These are phyloP conservation scores for Dalechampia spathulata DNA, from an alignment of 441 rosid genomes.

Conservation along the genomic window DNA sequence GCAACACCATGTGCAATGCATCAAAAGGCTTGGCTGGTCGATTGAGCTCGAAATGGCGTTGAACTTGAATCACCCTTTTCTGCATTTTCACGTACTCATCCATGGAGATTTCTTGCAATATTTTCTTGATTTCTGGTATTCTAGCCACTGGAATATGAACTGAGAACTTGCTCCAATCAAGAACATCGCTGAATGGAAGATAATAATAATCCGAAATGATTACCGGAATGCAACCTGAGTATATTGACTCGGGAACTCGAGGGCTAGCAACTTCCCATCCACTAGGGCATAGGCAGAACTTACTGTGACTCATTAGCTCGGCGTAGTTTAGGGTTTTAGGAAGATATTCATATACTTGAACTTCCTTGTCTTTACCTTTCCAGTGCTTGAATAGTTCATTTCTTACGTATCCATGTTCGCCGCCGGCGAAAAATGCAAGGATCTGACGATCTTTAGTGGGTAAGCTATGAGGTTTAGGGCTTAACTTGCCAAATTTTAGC, in stretches of 20 bases:
- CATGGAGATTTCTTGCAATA: conserved; percentile 20
- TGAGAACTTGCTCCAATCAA: conserved; percentile 38
- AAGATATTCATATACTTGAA: conserved; percentile 51
- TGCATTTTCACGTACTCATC: conserved; percentile 28
- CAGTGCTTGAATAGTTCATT: conserved; percentile 44
- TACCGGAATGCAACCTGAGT: conserved; percentile 38
- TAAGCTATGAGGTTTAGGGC: conserved; percentile 26
- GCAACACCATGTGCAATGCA: conserved; percentile 39
- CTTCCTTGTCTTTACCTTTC: conserved; percentile 43
- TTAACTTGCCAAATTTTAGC: conserved; percentile 32
- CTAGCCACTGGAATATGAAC: conserved; percentile 30
- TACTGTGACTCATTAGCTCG: conserved; percentile 18
- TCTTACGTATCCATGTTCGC: conserved; percentile 55
- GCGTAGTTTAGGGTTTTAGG: conserved; percentile 41
- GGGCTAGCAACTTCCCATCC: conserved; percentile 38
- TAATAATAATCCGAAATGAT: conserved; percentile 34
- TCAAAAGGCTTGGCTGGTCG: conserved; percentile 42
- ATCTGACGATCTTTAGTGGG: conserved; percentile 24
- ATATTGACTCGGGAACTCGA: conserved; percentile 30
- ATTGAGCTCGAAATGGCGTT: conserved; percentile 36
- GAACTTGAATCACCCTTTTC: conserved; percentile 25
- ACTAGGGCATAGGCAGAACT: conserved; percentile 32
- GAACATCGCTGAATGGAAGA: conserved; percentile 40
- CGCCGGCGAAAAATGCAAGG: conserved; percentile 64
- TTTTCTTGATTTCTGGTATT: conserved; percentile 30